Base-by-base conservation (phyloP, 192 early-diverging fungal species). In the Backusella luteola region DNA sequence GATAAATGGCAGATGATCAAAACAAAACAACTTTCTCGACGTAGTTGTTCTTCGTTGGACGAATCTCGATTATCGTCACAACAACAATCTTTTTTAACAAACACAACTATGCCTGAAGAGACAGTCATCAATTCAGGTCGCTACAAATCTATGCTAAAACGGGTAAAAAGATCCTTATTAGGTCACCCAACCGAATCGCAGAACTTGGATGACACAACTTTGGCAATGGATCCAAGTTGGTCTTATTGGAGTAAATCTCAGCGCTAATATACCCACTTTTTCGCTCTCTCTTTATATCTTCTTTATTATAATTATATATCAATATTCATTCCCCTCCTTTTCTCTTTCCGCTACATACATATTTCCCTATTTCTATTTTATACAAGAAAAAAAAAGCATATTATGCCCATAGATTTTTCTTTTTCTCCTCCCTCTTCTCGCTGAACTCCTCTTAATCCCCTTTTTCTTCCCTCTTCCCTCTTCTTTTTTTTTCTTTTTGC, bases 141-240 rank as follows among this genome's bases (percentile, higher is more conserved):
- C 12, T 71, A 71, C 34, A 44, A 32, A 19, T 49, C 70, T 21
- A 49, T 71, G 44, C 42, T 71, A 71, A 44, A 71, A 34, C 21
- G 70, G 29, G 70, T 71, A 32, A 71, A 71, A 49, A 71, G 42
- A 17, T 71, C 70, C 6, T 49, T 71, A 49, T 38, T 69, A 41
- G 68, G 68, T 69, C 34, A 69, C 39, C 19, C 34, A 4, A 35
- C 68, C 19, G 34, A 41, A 39, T 21, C 21, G 2, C 36, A 39
- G 11, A 38, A 38, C 9, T 34, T 69, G 9, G 56, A 63, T 63
- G 56, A 63, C 56, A 63, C 56, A 63, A 2, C 56, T 59, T 26
- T 59, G 23, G 9, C 53, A 59, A 26, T 59, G n/a, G 52, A 56
- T 56, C 1, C 35, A 17, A 36, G 15, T 38, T 68, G 36, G 36